phyloP scores from a whole-genome alignment of 2,329 filamentous ascomycete species.

The Penicillium polonicum region DNA sequence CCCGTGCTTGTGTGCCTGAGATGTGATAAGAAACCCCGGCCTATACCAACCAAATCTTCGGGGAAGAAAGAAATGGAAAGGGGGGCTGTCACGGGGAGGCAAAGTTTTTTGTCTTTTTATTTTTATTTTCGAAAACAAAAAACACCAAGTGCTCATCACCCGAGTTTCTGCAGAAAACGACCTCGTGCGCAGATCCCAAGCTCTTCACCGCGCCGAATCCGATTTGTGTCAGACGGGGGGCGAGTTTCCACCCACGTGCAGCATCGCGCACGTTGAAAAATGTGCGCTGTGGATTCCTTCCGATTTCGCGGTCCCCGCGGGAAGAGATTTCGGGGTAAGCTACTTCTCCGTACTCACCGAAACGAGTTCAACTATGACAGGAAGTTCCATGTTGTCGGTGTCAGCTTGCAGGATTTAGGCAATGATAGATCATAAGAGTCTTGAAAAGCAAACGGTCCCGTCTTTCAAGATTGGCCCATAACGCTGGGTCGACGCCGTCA shows the following conservation, averaged over 20 bases:
- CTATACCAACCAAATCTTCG: conserved; percentile 5
- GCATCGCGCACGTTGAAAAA: neutral
- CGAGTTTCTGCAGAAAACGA: conserved; percentile 14
- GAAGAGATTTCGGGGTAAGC: neutral
- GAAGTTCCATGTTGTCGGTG: conserved; percentile 7
- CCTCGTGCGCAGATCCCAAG: conserved; percentile 6
- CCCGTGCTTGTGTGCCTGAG: neutral
- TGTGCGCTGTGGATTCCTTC: neutral
- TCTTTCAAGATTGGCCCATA: neutral
- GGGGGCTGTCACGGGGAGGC: neutral
- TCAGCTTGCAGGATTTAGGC: conserved; percentile 7
- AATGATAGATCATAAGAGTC: conserved; percentile 5
- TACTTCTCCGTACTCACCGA: neutral
- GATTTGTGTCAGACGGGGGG: conserved; percentile 3
- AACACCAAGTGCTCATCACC: neutral
- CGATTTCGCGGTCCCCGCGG: neutral
- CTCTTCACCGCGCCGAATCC: conserved; percentile 7
- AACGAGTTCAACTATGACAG: neutral
- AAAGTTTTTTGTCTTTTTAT: too few species aligned
- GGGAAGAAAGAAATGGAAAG: neutral
- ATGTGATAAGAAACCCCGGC: conserved; percentile 6
- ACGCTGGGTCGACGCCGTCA: neutral
- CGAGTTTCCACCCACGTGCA: conserved; percentile 11
- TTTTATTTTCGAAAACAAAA: too few species aligned
- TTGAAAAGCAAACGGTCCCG: conserved; percentile 9